Base-by-base conservation (phyloP, 192 early-diverging fungal species). In the Rhizophlyctis rosea region DNA sequence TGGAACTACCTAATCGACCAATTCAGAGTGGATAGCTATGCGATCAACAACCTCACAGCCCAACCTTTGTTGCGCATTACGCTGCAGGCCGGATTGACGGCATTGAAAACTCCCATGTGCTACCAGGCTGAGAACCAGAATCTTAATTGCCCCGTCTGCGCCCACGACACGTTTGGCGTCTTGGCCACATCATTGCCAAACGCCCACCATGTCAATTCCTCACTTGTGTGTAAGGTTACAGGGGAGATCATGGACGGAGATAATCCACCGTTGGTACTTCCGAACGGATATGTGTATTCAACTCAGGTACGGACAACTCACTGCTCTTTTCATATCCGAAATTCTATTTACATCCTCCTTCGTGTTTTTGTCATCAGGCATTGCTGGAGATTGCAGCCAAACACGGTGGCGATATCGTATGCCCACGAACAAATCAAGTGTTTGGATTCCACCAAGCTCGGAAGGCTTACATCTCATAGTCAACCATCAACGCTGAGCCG, bases 281-380 rank as follows among this genome's bases (percentile, higher is more conserved):
- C 95, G 23, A 98, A 99, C 75, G 96, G 96, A 44, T 86, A 91
- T 49, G 95, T 97, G 11, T 99, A 99, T 70, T 94, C 91, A 5
- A 74, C 74, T 29, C 71, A 85, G 75, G 92, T 94, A 80, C 9
- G n/a, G n/a, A n/a, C n/a, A n/a, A n/a, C n/a, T n/a, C n/a, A n/a
- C n/a, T n/a, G n/a, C n/a, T n/a, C 50, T 60, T 18, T 31, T 3
- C 52, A 52, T 9, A 33, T 24, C 24, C 55, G 24, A 5, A 11
- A 16, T 32, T 33, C 18, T 5, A 4, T 4, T 32, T 7, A 24
- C 24, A 14, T 32, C 27, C 9, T 32, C 31, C 14, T 18, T 64
- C 25, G 28, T 24, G 32, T 39, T 59, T 49, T 28, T 13, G 18
- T 23, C 21, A 11, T 4, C 55, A 80, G 74, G 68, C 74, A 5